Percentiles rank a stretch among this genome's conserved stretches.
Evolutionary conservation across 73 alveolate genomes (phyloP).

Genomic region (Diophrys appendiculata): DNA sequence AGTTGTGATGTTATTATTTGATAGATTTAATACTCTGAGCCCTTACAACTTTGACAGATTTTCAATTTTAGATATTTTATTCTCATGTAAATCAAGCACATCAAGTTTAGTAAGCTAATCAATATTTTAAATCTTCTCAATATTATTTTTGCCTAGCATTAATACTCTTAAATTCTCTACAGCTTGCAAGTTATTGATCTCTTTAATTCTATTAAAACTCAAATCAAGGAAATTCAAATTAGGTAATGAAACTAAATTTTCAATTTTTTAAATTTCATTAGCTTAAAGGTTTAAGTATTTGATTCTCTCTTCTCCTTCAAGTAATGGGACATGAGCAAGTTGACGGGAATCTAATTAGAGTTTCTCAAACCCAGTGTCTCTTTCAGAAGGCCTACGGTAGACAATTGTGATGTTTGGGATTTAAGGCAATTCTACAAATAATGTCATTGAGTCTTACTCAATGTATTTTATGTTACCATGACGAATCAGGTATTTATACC

Average conservation of each 20-base stretch:
- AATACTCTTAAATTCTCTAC: conserved; percentile 72
- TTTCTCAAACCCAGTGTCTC: conserved; percentile 44
- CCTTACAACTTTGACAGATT: conserved; percentile 47
- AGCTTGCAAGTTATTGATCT: conserved; percentile 63
- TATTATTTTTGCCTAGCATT: conserved; percentile 66
- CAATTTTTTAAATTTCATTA: conserved; percentile 72
- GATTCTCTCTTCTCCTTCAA: conserved; percentile 86
- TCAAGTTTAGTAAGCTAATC: conserved; percentile 67
- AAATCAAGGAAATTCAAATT: conserved; percentile 71
- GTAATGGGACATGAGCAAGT: conserved; percentile 71
- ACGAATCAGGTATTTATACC: conserved; percentile 69
- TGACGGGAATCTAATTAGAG: conserved; percentile 61
- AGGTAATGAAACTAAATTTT: conserved; percentile 73
- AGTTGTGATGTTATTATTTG: conserved; percentile 62
- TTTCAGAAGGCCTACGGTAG: conserved; percentile 67
- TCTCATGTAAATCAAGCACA: conserved; percentile 73
- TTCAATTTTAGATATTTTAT: conserved; percentile 70
- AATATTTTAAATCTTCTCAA: conserved; percentile 57
- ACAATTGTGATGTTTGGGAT: conserved; percentile 78
- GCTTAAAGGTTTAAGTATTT: conserved; percentile 67
- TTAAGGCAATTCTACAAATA: conserved; percentile 80
- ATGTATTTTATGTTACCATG: conserved; percentile 72
- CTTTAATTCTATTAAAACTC: conserved; percentile 67
- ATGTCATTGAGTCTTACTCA: conserved; percentile 69
- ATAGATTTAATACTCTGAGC: conserved; percentile 66